A percentile compares a stretch with the other conserved stretches of the same genome.
Conservation (phyloP, 164 flowering plant genomes). For the Sedum album region DNA sequence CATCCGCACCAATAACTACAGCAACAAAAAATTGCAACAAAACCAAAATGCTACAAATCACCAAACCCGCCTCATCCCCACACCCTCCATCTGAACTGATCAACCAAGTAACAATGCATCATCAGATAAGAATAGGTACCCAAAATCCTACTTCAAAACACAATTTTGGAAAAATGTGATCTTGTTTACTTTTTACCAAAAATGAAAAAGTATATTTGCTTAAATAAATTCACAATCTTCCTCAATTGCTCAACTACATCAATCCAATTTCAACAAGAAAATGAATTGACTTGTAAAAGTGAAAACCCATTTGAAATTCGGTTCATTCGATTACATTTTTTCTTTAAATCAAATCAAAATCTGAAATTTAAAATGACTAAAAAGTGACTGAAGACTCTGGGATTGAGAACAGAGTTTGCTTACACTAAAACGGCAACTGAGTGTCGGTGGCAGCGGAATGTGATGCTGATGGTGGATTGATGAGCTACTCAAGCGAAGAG, state of each 20-base stretch:
- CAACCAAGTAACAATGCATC: background rate
- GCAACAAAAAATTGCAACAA: slow-evolving; percentile 12
- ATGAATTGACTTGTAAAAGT: background rate
- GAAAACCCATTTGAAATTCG: background rate
- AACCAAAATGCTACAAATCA: slow-evolving; percentile 12
- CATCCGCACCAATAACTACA: slow-evolving; percentile 16
- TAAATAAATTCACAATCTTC: background rate
- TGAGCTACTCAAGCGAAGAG: background rate
- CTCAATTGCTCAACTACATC: background rate
- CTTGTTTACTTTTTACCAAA: background rate
- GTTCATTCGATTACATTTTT: background rate
- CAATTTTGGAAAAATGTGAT: background rate
- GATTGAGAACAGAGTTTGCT: background rate
- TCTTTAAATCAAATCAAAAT: background rate
- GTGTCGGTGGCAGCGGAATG: background rate
- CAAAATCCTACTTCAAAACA: background rate
- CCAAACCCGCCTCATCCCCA: background rate
- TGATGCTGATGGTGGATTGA: background rate
- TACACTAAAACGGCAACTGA: background rate
- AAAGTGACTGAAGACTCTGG: background rate
- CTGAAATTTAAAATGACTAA: background rate
- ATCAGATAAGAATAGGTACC: background rate
- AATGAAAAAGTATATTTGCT: too few species aligned
- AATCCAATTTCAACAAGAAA: background rate
- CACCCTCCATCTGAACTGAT: background rate